Evolutionary conservation across 805 yeast species (phyloP), one percentile per base, ranked within the genome.

Genomic region (Saturnispora bothae): DNA sequence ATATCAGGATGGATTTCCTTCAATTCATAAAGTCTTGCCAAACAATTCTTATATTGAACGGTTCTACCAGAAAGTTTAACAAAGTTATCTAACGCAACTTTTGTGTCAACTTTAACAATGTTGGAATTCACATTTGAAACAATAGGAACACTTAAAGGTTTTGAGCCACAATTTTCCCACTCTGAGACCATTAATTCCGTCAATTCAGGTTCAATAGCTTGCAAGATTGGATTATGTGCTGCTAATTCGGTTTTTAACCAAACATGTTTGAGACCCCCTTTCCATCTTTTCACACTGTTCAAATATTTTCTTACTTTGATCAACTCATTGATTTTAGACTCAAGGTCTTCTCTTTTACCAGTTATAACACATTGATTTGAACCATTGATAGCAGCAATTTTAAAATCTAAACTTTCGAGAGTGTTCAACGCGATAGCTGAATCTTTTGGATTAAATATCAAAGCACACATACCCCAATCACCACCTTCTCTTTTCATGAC

Each of bases 311-410:
- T 40, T 6, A 43, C 28, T 5, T 35, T 28, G 14, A 43, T 43
- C 10, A 57, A 19, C 16, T 41, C 34, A 12, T 32, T 23, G 1
- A 56, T 15, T 14, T 47, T 43, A 5, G 42, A 33, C 3, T 28
- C 10, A 4, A 57, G 34, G n/a, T 49, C 48, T 1, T 29, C 20
- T 7, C 38, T 34, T 15, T 29, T 36, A 2, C 65, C 65, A 22
- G 59, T 50, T 4, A 60, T 51, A 6, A 59, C 65, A 13, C 59
- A 41, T 38, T 61, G 65, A 31, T 57, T 58, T 33, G 52, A 53
- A 19, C 53, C 54, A 46, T 61, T 61, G 18, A 49, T 48, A 34
- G 60, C 60, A 21, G 62, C 53, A 15, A 59, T 43, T 16, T 50
- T 43, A 1, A 56, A 39, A 2, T 36, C 43, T 13, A 50, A 31